Conservation (phyloP, 2,329 filamentous ascomycete genomes). For the Apiospora pterosperma region DNA sequence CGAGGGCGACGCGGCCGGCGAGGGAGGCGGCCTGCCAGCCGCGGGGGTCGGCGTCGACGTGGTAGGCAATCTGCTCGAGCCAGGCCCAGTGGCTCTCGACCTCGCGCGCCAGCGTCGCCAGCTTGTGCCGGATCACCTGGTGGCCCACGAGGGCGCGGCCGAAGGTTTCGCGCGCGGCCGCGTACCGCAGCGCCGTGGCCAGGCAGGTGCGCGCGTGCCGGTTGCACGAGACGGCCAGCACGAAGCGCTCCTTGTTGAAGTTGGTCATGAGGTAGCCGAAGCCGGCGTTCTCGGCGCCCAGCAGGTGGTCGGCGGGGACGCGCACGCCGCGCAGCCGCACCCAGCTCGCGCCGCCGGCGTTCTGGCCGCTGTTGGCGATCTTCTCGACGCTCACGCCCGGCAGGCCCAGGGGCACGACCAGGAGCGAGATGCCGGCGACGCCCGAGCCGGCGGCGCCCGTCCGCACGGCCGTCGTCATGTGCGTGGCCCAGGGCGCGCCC, state of each 20-base stretch:
- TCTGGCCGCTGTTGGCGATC: constrained; percentile 99
- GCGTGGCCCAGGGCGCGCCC: constrained; percentile 94
- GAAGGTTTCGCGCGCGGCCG: constrained; percentile 94
- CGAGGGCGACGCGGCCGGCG: constrained; percentile 88
- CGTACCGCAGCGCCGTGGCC: constrained; percentile 94
- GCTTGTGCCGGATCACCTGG: constrained; percentile 94
- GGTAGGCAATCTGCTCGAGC: constrained; percentile 93
- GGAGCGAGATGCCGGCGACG: constrained; percentile 68
- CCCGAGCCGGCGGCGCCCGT: constrained; percentile 60
- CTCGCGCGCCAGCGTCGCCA: constrained; percentile 96
- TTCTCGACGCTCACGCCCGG: constrained; percentile 87
- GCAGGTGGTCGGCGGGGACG: constrained; percentile 94
- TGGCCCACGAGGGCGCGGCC: constrained; percentile 96
- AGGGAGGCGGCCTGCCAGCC: constrained; percentile 96
- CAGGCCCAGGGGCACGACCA: constrained; percentile 82
- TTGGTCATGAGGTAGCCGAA: constrained; percentile 99
- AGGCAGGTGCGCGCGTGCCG: constrained; percentile 96
- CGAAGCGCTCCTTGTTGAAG: constrained; percentile 98
- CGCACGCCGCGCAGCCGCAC: constrained; percentile 99
- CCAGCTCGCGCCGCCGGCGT: constrained; percentile 93
- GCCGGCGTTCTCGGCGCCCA: constrained; percentile 96
- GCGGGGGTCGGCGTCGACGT: constrained; percentile 58
- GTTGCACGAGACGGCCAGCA: constrained; percentile 95
- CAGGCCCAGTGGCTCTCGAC: constrained; percentile 97
- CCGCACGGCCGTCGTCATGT: constrained; percentile 95